Percentiles rank a stretch among this genome's conserved stretches.
These are phyloP conservation scores for Blastomyces emzantsi DNA, from an alignment of 2,329 filamentous ascomycete genomes.

Conservation along the genomic window DNA sequence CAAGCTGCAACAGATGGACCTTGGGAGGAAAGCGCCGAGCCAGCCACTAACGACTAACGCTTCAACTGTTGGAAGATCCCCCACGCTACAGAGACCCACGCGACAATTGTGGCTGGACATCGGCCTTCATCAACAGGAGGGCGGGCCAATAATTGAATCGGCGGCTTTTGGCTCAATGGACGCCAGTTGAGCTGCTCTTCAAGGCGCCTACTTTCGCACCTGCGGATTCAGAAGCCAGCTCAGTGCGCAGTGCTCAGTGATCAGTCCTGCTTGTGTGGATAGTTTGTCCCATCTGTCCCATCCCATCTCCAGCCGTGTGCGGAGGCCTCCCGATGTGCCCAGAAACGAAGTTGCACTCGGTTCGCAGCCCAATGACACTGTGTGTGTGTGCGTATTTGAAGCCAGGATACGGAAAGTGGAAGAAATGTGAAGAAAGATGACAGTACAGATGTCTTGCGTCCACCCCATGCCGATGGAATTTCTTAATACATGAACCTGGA, in stretches of 20 bases:
- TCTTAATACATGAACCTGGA: neutral
- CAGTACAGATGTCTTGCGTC: too few relatives aligned
- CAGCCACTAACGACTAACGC: neutral
- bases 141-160: neutral
- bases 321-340: neutral
- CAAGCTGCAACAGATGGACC: neutral
- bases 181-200: neutral
- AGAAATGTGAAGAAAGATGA: neutral
- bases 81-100: neutral
- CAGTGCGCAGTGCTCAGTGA: too few relatives aligned
- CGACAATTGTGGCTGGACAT: neutral
- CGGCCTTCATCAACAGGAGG: neutral
- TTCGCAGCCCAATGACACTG: neutral
- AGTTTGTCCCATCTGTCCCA: too few relatives aligned
- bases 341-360: neutral
- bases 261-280: too few relatives aligned
- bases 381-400: neutral
- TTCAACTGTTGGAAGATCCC: neutral
- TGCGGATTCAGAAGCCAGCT: too few relatives aligned
- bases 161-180: neutral
- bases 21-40: neutral
- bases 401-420: neutral
- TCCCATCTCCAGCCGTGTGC: neutral
- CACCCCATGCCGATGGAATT: neutral
- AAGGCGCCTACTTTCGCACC: neutral